Percentiles rank a stretch among this genome's conserved stretches.
Conservation (phyloP, 2,329 filamentous ascomycete genomes). For the Colletotrichum lentis region DNA sequence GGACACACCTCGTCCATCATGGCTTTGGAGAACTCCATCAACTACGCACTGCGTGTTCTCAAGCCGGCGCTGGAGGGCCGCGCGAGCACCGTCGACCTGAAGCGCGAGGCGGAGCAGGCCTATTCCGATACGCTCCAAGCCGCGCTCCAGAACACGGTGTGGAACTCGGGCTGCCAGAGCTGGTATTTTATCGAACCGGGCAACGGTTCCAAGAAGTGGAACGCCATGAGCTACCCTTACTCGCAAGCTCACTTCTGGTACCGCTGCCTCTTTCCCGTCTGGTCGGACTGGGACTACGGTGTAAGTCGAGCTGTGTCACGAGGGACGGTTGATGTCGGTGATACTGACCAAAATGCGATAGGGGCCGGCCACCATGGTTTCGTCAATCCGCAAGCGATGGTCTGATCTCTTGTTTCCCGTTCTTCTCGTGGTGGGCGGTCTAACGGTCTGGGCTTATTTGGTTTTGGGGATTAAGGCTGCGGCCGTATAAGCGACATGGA, state of each 20-base stretch:
- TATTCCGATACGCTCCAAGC: constrained; percentile 48
- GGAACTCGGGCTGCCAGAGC: constrained; percentile 44
- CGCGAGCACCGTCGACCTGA: constrained; percentile 45
- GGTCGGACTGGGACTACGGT: constrained; percentile 46
- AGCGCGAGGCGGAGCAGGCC: constrained; percentile 46
- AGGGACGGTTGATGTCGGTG: background rate
- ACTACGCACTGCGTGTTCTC: constrained; percentile 67
- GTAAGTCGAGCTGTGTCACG: constrained; percentile 41
- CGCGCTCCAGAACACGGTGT: constrained; percentile 46
- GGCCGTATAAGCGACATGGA: background rate
- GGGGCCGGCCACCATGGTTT: background rate
- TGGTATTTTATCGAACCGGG: constrained; percentile 48
- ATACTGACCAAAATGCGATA: background rate
- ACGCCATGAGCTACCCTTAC: constrained; percentile 49
- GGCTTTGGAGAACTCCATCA: constrained; percentile 67
- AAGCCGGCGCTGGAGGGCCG: constrained; percentile 53
- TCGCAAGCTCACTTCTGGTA: constrained; percentile 49
- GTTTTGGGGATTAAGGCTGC: background rate
- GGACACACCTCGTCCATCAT: constrained; percentile 69
- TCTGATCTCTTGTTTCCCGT: background rate
- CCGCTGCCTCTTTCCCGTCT: constrained; percentile 47
- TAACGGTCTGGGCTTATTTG: background rate
- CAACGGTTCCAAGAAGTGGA: constrained; percentile 43
- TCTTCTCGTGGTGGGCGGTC: background rate
- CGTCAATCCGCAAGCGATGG: background rate